Percentiles rank a stretch among this genome's conserved stretches.
Evolutionary conservation across 2,329 filamentous ascomycete species (phyloP).

Genomic region (Neophaeococcomyces aloes): DNA sequence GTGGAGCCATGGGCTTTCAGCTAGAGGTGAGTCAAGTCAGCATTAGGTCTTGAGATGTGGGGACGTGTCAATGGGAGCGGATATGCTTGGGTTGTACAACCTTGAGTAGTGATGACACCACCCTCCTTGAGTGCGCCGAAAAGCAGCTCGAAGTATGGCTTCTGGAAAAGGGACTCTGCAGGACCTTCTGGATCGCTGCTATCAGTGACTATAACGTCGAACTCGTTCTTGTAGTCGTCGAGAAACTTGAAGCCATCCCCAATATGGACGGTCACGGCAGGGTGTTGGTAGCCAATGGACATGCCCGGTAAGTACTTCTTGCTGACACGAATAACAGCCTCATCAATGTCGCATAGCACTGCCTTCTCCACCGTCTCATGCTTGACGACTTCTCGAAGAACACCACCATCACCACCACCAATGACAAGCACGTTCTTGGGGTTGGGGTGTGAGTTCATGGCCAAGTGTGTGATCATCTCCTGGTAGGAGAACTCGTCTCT

Average conservation of each 20-base stretch:
- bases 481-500: slow-evolving; percentile 95
- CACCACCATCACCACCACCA: slow-evolving; percentile 92
- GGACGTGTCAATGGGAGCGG: slow-evolving; percentile 8
- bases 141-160: slow-evolving; percentile 95
- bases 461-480: slow-evolving; percentile 99
- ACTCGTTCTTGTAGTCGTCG: slow-evolving; percentile 88
- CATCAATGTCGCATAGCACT: slow-evolving; percentile 94
- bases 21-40: slow-evolving; percentile 38
- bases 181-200: slow-evolving; percentile 95
- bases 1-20: slow-evolving; percentile 99
- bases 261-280: slow-evolving; percentile 83
- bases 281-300: slow-evolving; percentile 86
- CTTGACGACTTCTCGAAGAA: slow-evolving; percentile 97
- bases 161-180: slow-evolving; percentile 93
- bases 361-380: slow-evolving; percentile 95
- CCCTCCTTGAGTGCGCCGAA: slow-evolving; percentile 81
- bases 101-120: slow-evolving; percentile 99
- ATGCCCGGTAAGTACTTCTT: slow-evolving; percentile 96
- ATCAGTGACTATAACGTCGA: slow-evolving; percentile 99
- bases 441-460: slow-evolving; percentile 96
- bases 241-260: slow-evolving; percentile 99
- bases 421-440: slow-evolving; percentile 98
- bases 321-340: slow-evolving; percentile 95
- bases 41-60: slow-evolving; percentile 1
- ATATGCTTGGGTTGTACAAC: slow-evolving; percentile 83